phyloP scores from a whole-genome alignment of 2,329 filamentous ascomycete genomes.

The Xylaria sp. region DNA sequence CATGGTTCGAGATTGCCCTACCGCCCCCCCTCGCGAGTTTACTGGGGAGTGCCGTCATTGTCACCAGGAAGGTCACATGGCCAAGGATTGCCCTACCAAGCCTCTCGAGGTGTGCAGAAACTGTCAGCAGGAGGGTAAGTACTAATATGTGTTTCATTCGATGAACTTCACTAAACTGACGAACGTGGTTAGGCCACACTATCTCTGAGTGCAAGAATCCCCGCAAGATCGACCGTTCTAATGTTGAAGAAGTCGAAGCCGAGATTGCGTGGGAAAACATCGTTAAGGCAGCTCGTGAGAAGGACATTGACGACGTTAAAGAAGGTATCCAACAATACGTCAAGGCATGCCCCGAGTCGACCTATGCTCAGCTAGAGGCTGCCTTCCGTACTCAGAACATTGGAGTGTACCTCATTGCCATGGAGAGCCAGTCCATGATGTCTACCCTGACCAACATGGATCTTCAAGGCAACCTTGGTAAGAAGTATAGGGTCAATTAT shows the following conservation, averaged over 20 bases:
- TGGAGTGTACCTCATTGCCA: slow-evolving; percentile 69
- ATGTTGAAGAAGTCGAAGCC: slow-evolving; percentile 59
- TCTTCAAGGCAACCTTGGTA: slow-evolving; percentile 73
- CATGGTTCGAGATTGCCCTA: slow-evolving; percentile 47
- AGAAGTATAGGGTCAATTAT: slow-evolving; percentile 72
- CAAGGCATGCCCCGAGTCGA: slow-evolving; percentile 68
- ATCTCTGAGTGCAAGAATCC: slow-evolving; percentile 67
- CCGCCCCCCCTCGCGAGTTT: slow-evolving; percentile 48
- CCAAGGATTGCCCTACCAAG: slow-evolving; percentile 71
- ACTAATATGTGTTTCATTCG: background rate
- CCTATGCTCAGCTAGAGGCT: slow-evolving; percentile 70
- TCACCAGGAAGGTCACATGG: slow-evolving; percentile 63
- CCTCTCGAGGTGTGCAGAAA: slow-evolving; percentile 68
- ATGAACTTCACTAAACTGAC: slow-evolving; percentile 12
- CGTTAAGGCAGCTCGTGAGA: slow-evolving; percentile 60
- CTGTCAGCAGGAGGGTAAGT: slow-evolving; percentile 69
- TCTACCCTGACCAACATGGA: slow-evolving; percentile 76
- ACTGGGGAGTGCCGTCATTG: slow-evolving; percentile 64
- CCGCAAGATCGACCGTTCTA: slow-evolving; percentile 66
- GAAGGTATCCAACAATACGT: slow-evolving; percentile 68
- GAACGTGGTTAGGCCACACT: slow-evolving; percentile 62
- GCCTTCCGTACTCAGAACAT: slow-evolving; percentile 66
- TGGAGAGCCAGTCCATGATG: slow-evolving; percentile 65
- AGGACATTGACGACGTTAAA: slow-evolving; percentile 73
- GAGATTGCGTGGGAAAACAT: slow-evolving; percentile 71